Conservation (phyloP, 225 moss, liverwort and hornwort genomes). For the Pseudoscleropodium purum region DNA sequence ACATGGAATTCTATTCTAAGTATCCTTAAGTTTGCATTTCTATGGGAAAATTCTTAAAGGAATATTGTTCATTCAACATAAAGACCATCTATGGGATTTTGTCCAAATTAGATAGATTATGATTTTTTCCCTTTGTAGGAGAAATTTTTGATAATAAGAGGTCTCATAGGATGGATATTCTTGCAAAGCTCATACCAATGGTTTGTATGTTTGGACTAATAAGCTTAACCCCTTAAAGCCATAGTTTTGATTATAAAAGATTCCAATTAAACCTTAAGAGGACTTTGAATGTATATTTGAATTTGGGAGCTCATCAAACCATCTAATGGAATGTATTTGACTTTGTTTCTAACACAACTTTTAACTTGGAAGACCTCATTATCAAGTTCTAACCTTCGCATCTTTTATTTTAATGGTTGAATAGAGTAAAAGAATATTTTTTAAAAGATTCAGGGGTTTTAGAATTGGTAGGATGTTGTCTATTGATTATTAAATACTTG, state of each 20-base stretch:
- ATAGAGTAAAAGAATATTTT: neutral
- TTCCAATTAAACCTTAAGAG: neutral
- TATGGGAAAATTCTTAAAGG: neutral
- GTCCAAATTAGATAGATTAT: neutral
- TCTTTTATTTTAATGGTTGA: neutral
- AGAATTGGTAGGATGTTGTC: neutral
- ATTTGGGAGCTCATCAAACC: neutral
- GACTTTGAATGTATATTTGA: neutral
- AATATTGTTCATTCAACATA: neutral
- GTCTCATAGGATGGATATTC: accelerated
- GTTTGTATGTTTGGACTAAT: neutral
- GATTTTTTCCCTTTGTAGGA: neutral
- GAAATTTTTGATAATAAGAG: neutral
- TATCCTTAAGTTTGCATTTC: too few relatives aligned
- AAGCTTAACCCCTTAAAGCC: neutral
- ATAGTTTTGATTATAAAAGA: neutral
- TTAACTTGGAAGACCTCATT: neutral
- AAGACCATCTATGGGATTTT: accelerated
- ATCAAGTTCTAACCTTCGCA: neutral
- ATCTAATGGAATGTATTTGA: neutral
- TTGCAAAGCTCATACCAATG: too few relatives aligned
- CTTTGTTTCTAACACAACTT: neutral
- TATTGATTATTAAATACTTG: neutral
- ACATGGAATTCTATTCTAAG: accelerated
- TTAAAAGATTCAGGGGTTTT: accelerated